A percentile compares a stretch with the other conserved stretches of the same genome.
phyloP scores from a whole-genome alignment of 2,329 filamentous ascomycete genomes.

The Ophiostoma triangulosporum region DNA sequence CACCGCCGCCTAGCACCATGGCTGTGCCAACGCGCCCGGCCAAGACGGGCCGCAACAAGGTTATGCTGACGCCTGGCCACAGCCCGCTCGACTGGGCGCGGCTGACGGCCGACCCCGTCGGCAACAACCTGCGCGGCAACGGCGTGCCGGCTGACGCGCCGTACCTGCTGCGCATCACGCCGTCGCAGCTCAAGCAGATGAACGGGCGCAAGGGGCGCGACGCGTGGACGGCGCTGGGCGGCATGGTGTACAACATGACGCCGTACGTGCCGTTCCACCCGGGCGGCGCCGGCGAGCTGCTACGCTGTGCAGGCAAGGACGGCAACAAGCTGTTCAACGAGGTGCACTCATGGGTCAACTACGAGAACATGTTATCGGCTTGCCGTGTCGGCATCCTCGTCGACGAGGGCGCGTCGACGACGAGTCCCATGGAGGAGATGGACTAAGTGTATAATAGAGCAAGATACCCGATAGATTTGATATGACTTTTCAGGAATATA shows the following conservation, averaged over 20 bases:
- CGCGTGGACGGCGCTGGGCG: constrained; percentile 81
- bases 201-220: constrained; percentile 75
- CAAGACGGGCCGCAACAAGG: constrained; percentile 54
- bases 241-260: constrained; percentile 86
- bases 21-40: constrained; percentile 26
- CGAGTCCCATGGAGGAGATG: constrained; percentile 44
- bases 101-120: constrained; percentile 46
- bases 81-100: constrained; percentile 94
- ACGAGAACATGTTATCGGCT: constrained; percentile 52
- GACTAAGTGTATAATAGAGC: constrained; percentile 33
- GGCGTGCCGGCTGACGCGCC: constrained; percentile 37
- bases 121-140: constrained; percentile 43
- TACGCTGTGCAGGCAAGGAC: constrained; percentile 48
- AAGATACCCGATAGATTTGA: too few species aligned
- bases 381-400: constrained; percentile 52
- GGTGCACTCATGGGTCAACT: constrained; percentile 60
- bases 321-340: constrained; percentile 51
- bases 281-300: constrained; percentile 63
- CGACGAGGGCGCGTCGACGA: constrained; percentile 31
- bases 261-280: constrained; percentile 87
- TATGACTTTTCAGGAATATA: neutral
- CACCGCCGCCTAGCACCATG: constrained; percentile 41
- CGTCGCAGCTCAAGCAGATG: constrained; percentile 61
- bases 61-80: constrained; percentile 76
- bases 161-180: constrained; percentile 63